Evolutionary conservation across 2,329 filamentous ascomycete genomes (phyloP), one percentile per base, ranked within the genome.

Genomic region (Chrysoporthe cubensis): DNA sequence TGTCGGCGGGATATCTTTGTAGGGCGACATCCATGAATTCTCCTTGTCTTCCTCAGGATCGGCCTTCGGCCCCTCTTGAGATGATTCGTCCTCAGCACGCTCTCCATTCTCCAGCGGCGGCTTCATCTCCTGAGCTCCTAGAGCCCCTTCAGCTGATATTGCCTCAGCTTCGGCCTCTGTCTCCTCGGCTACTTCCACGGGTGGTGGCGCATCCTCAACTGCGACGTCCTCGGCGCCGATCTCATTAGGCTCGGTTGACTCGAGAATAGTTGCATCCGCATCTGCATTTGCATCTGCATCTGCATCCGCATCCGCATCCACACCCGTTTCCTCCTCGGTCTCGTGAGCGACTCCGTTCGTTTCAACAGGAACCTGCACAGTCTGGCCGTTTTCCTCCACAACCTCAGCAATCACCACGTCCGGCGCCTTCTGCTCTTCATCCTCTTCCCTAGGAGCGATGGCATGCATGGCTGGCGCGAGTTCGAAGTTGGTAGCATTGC

Each of bases 381-480:
- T 75, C 21, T 77, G 74, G 43, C 76, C 78, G 21, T 78, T 77
- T 5, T 73, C 73, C 37, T 74, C 73, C 43, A 78, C 72, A 14
- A 74, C 72, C 56, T 75, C 74, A 40, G 72, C 77, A 14, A 70
- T 43, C 3, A 77, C 74, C 13, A 72, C 69, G 26, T 79, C 76
- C 2, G 73, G 73, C 6, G 77, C 71, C 68, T 82, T 83, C 4
- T 73, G 71, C 40, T 82, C 81, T 13, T 87, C 87, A 7, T 91
- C 88, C 32, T 93, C 94, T 70, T 96, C 94, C 46, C 95, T 88
- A 5, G 91, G 93, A 14, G 95, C 95, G 65, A 98, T 92, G 1
- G 95, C 91, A 71, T 93, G 94, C 66, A 98, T 82, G 7, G 90
- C 86, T 6, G 92, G 92, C 6, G 90, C 92, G 62, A 94, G 87